Percentiles rank a stretch among this genome's conserved stretches.
Evolutionary conservation across 208 protist species (phyloP).

Genomic region (Hexamita inflata): DNA sequence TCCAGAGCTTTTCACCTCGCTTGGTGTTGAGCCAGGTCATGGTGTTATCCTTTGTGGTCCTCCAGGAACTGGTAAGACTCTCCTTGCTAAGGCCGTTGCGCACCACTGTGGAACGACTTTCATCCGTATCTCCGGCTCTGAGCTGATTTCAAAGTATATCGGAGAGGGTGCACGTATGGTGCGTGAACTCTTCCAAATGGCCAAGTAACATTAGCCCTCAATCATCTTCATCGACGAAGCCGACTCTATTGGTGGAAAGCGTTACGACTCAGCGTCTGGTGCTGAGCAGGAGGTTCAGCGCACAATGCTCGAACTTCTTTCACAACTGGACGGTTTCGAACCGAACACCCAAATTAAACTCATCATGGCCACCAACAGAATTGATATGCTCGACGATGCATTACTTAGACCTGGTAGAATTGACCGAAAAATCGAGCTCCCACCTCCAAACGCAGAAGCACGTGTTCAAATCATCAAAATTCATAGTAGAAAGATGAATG

Average conservation of each 20-base stretch:
- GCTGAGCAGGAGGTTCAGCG: slow-evolving; percentile 90
- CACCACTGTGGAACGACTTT: slow-evolving; percentile 36
- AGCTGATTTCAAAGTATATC: slow-evolving; percentile 99
- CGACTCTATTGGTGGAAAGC: slow-evolving; percentile 87
- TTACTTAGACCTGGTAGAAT: slow-evolving; percentile 95
- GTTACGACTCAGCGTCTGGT: slow-evolving; percentile 59
- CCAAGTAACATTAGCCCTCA: slow-evolving; percentile 86
- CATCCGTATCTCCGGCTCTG: slow-evolving; percentile 86
- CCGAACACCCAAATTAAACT: slow-evolving; percentile 92
- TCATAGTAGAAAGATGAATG: slow-evolving; percentile 97
- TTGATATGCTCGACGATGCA: slow-evolving; percentile 97
- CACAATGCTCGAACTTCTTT: slow-evolving; percentile 99
- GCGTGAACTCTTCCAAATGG: slow-evolving; percentile 96
- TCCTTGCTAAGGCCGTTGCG: slow-evolving; percentile 38
- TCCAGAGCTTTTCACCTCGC: slow-evolving; percentile 96
- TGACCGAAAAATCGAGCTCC: slow-evolving; percentile 97
- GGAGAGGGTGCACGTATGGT: slow-evolving; percentile 97
- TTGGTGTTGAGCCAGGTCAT: slow-evolving; percentile 98
- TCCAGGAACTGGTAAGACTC: slow-evolving; percentile 42
- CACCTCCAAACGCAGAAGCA: slow-evolving; percentile 63
- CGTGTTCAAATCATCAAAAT: slow-evolving; percentile 96
- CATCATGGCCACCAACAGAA: slow-evolving; percentile 91
- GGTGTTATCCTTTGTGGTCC: slow-evolving; percentile 48
- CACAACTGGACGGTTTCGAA: slow-evolving; percentile 99
- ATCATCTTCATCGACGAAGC: slow-evolving; percentile 99